These are phyloP conservation scores for Cyberlindnera samutprakarnensis DNA, from an alignment of 805 yeast species.

Conservation along the genomic window DNA sequence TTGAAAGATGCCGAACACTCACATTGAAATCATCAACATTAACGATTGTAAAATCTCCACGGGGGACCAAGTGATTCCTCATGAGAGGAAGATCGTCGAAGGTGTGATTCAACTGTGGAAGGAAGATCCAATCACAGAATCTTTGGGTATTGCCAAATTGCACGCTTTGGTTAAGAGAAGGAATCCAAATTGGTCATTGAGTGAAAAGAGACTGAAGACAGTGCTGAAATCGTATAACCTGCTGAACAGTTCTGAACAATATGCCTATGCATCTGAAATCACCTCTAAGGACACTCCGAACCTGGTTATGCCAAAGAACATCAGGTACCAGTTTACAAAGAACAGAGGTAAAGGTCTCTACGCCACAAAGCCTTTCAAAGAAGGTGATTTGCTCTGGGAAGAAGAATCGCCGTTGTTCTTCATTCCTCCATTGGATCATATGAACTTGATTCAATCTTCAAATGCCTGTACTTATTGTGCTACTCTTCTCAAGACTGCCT, in stretches of 20 bases:
- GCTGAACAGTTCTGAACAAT: conserved; percentile 33
- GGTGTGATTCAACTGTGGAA: conserved; percentile 62
- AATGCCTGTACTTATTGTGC: conserved; percentile 74
- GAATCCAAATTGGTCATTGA: conserved; percentile 56
- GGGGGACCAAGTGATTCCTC: conserved; percentile 20
- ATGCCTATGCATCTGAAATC: conserved; percentile 48
- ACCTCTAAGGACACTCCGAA: conserved; percentile 42
- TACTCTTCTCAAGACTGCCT: conserved; percentile 21
- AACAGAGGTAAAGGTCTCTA: conserved; percentile 56
- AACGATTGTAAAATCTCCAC: conserved; percentile 18
- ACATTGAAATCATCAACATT: conserved; percentile 23
- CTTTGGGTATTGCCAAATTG: conserved; percentile 46
- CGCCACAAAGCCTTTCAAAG: conserved; percentile 38
- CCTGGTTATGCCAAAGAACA: conserved; percentile 31
- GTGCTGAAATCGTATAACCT: conserved; percentile 52
- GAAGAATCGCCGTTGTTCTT: conserved; percentile 52
- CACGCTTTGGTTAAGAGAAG: conserved; percentile 40
- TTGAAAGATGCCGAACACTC: conserved; percentile 10
- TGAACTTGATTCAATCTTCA: conserved; percentile 49
- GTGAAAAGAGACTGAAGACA: conserved; percentile 48
- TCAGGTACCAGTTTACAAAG: conserved; percentile 41
- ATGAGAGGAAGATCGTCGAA: conserved; percentile 26
- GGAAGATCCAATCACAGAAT: conserved; percentile 54
- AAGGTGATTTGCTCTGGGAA: conserved; percentile 51
- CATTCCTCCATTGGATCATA: conserved; percentile 62